Evolutionary conservation across 139 green algal species (phyloP).

Genomic region (Asterochloris erici): DNA sequence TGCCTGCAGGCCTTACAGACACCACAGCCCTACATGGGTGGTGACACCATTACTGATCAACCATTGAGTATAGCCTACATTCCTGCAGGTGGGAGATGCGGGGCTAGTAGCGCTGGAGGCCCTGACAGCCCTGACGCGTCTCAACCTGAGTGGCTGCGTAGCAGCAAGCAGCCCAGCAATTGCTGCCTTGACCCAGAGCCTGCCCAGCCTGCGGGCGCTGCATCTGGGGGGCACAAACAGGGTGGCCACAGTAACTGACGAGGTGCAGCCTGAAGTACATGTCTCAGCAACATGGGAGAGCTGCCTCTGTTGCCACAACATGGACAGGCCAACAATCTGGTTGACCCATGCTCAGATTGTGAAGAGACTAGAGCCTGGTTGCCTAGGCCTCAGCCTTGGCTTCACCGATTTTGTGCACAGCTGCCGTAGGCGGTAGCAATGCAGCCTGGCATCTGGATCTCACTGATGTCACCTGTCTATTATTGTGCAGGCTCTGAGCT

Average conservation of each 20-base stretch:
- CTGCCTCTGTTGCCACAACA: neutral
- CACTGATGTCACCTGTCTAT: no score
- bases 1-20: no score
- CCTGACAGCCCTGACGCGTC: neutral
- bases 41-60: no score
- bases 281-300: neutral
- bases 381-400: neutral
- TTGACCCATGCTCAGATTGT: neutral
- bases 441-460: neutral
- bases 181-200: conserved; percentile 5
- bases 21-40: no score
- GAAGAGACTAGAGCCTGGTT: neutral
- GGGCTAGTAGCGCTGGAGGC: conserved; percentile 24
- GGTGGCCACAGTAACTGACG: conserved; percentile 40
- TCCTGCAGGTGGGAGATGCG: conserved; percentile 34
- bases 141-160: conserved; percentile 21
- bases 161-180: conserved; percentile 25
- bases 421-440: neutral
- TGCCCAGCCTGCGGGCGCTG: conserved; percentile 24
- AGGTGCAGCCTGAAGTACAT: conserved; percentile 9
- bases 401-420: neutral
- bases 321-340: neutral
- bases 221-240: conserved; percentile 35
- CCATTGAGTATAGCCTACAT: conserved; percentile 4
- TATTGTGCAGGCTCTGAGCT: no score